Evolutionary conservation across 2,329 filamentous ascomycete genomes (phyloP).

Genomic region (Phyllachora maydis): DNA sequence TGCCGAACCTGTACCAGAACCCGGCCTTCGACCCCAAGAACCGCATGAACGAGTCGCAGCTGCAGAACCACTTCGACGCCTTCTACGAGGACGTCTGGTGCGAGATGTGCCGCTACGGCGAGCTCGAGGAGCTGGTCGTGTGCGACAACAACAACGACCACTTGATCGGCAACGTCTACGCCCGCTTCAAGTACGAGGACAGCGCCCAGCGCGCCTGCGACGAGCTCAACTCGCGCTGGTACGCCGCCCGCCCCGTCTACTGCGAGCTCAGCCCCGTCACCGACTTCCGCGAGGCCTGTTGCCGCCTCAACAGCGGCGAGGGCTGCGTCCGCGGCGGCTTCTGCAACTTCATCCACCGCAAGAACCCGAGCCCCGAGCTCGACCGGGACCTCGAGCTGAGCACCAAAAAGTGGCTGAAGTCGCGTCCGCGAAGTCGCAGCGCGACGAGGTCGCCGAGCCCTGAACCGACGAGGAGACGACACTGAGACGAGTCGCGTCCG

Average conservation of each 20-base stretch:
- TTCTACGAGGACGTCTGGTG: slow-evolving; percentile 99
- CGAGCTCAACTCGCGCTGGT: slow-evolving; percentile 86
- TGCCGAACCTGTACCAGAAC: slow-evolving; percentile 98
- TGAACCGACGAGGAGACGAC: slow-evolving; percentile 58
- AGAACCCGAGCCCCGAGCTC: slow-evolving; percentile 77
- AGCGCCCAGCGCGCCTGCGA: slow-evolving; percentile 86
- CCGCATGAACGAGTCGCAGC: slow-evolving; percentile 89
- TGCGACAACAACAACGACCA: slow-evolving; percentile 99
- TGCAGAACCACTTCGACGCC: slow-evolving; percentile 98
- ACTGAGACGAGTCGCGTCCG: slow-evolving; percentile 21
- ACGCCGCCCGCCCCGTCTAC: slow-evolving; percentile 91
- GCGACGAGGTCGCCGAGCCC: slow-evolving; percentile 68
- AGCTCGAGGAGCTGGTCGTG: slow-evolving; percentile 92
- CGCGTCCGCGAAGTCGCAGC: slow-evolving; percentile 64
- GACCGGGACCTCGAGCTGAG: slow-evolving; percentile 71
- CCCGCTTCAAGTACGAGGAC: slow-evolving; percentile 99
- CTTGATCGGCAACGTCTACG: slow-evolving; percentile 97
- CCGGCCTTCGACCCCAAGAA: slow-evolving; percentile 90
- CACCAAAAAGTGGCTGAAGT: slow-evolving; percentile 92
- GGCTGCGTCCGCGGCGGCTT: slow-evolving; percentile 92
- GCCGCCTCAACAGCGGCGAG: slow-evolving; percentile 81
- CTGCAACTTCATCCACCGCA: slow-evolving; percentile 98
- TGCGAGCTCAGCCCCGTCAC: slow-evolving; percentile 94
- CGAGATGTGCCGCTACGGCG: slow-evolving; percentile 97
- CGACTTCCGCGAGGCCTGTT: slow-evolving; percentile 95